Evolutionary conservation across 2,329 filamentous ascomycete genomes (phyloP).

Genomic region (Hymenoscyphus scutula): DNA sequence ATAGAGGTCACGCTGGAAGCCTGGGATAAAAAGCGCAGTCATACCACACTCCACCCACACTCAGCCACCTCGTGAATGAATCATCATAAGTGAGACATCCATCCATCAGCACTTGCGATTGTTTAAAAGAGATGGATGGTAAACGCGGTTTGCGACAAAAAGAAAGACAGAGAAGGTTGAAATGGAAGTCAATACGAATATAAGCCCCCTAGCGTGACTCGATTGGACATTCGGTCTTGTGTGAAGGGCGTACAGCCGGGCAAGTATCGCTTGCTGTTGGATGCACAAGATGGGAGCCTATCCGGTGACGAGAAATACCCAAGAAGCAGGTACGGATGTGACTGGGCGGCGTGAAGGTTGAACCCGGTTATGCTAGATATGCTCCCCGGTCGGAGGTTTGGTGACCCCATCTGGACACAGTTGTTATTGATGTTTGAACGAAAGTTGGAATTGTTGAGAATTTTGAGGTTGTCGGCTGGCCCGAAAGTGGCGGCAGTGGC

Average conservation of each 20-base stretch:
- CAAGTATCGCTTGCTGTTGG: neutral
- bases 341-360: slow-evolving; percentile 12
- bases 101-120: slow-evolving; percentile 15
- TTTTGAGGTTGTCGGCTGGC: neutral
- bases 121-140: slow-evolving; percentile 44
- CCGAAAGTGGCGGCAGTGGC: neutral
- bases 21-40: slow-evolving; percentile 21
- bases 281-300: slow-evolving; percentile 18
- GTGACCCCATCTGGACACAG: slow-evolving; percentile 2
- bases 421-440: slow-evolving; percentile 6
- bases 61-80: slow-evolving; percentile 28
- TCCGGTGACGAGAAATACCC: slow-evolving; percentile 24
- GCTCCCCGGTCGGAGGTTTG: slow-evolving; percentile 12
- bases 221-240: neutral
- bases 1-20: slow-evolving; percentile 31
- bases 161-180: slow-evolving; percentile 5
- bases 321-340: slow-evolving; percentile 17
- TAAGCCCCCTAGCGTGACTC: slow-evolving; percentile 13
- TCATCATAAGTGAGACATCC: slow-evolving; percentile 30
- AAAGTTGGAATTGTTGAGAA: neutral
- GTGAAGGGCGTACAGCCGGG: slow-evolving; percentile 9
- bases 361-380: slow-evolving; percentile 13
- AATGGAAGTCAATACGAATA: slow-evolving; percentile 11
- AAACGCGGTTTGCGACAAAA: slow-evolving; percentile 7
- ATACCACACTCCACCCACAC: slow-evolving; percentile 24